A percentile compares a stretch with the other conserved stretches of the same genome.
Conservation (phyloP, 768 basidiomycete genomes). For the Lactifluus hygrophoroides region DNA sequence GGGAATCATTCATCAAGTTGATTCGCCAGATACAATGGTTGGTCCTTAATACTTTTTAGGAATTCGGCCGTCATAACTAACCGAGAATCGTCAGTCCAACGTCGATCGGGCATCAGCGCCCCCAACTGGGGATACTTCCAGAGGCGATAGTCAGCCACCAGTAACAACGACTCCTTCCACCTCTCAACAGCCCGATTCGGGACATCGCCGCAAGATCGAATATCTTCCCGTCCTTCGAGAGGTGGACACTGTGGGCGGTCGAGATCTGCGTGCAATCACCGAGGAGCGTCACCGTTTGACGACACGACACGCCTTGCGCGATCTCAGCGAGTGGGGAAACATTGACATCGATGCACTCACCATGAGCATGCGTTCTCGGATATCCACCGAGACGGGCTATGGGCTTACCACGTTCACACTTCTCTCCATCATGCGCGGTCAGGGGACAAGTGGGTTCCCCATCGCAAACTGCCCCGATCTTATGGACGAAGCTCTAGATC, state of each 20-base stretch:
- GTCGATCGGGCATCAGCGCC: conserved; percentile 21
- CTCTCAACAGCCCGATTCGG: conserved; percentile 26
- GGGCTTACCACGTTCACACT: conserved; percentile 81
- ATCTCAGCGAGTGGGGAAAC: conserved; percentile 78
- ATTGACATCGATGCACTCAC: conserved; percentile 89
- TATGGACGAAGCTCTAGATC: conserved; percentile 77
- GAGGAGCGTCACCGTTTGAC: conserved; percentile 46
- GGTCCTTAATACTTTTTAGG: conserved; percentile 10
- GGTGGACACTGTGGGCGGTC: conserved; percentile 69
- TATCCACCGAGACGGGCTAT: conserved; percentile 80
- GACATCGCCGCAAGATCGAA: conserved; percentile 74
- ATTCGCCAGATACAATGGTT: conserved; percentile 26
- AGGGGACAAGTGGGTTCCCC: conserved; percentile 62
- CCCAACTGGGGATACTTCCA: conserved; percentile 16
- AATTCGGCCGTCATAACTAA: not conserved
- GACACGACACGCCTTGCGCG: conserved; percentile 47
- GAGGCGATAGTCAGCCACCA: not conserved
- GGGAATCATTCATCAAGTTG: conserved; percentile 11
- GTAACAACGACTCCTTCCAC: not conserved
- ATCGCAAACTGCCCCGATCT: conserved; percentile 71
- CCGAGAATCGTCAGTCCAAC: conserved; percentile 18
- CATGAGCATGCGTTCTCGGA: conserved; percentile 84
- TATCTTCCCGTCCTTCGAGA: conserved; percentile 78
- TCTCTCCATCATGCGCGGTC: conserved; percentile 68
- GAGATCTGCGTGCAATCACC: conserved; percentile 63